Evolutionary conservation across 2,329 filamentous ascomycete species (phyloP), one percentile per base, ranked within the genome.

Genomic region (Stromatinia cepivora): DNA sequence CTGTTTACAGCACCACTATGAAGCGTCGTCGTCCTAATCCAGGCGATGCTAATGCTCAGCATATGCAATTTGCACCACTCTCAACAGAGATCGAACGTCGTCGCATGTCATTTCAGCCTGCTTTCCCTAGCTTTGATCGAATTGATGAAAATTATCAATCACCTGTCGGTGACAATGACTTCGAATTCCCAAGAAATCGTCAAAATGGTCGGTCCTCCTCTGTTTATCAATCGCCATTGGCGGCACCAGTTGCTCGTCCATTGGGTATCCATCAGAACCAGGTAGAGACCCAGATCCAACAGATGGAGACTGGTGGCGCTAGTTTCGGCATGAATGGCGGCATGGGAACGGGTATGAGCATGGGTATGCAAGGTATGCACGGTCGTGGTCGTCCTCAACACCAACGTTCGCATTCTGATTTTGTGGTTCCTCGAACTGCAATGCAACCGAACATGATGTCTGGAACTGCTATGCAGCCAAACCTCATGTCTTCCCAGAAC

Each of bases 401-500:
- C 64, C 72, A 74, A 48, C 73, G 77, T 31, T 77, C 76, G n/a
- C 75, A 74, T 36, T 78, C 77, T 8, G 76, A 78, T 59, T 70
- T 77, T 39, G 66, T 54, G 4, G 8, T 42, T 20, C 22, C 45
- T 45, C 45, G 61, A 58, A 52, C n/a, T 45, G 39, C 42, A 13
- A 69, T 64, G 13, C 58, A 69, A 39, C 34, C 34, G 39, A 64
- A 62, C 13, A 20, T 48, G 10, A 56, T 69, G 58, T 20, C 50
- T 3, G 31, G 31, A 13, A 57, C 46, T 46, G 39, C 46, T 22
- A 58, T 66, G 25, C 52, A 58, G 31, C 25, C 61, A 52, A 64
- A 67, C 9, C 22, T 48, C 10, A 48, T 64, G 50, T 36, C 66
- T 36, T n/a, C 66, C 28, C 57, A 63, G 22, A 22, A 64, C 17